Percentiles rank a stretch among this genome's conserved stretches.
Evolutionary conservation across 2,329 filamentous ascomycete species (phyloP).

Genomic region (Ascochyta lentis): DNA sequence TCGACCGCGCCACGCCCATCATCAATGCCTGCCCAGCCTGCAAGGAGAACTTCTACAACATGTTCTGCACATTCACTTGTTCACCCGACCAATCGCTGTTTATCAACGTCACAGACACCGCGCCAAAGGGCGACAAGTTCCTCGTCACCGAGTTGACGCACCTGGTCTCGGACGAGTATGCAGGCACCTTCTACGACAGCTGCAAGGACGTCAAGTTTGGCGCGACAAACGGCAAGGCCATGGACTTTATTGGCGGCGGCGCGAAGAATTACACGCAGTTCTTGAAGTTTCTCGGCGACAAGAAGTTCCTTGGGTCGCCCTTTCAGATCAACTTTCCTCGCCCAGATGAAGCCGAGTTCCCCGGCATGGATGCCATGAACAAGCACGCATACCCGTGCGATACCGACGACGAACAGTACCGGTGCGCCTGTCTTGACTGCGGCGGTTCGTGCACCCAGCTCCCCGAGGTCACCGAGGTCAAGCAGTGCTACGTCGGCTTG

Average conservation of each 20-base stretch:
- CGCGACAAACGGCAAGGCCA: slow-evolving; percentile 88
- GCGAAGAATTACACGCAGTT: slow-evolving; percentile 89
- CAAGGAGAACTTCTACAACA: slow-evolving; percentile 97
- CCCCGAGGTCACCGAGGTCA: slow-evolving; percentile 72
- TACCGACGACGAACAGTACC: slow-evolving; percentile 81
- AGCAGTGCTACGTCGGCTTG: slow-evolving; percentile 80
- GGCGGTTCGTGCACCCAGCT: slow-evolving; percentile 83
- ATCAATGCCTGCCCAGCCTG: slow-evolving; percentile 95
- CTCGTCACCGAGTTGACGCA: slow-evolving; percentile 92
- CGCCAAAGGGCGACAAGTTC: slow-evolving; percentile 64
- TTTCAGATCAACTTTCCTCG: slow-evolving; percentile 96
- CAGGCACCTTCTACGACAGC: slow-evolving; percentile 89
- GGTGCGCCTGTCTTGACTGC: slow-evolving; percentile 94
- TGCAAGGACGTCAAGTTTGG: slow-evolving; percentile 99
- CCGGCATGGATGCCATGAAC: slow-evolving; percentile 73
- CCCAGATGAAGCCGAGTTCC: slow-evolving; percentile 64
- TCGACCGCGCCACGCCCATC: slow-evolving; percentile 85
- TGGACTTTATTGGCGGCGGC: slow-evolving; percentile 94
- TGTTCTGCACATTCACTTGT: slow-evolving; percentile 98
- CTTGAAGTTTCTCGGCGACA: slow-evolving; percentile 89
- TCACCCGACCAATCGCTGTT: slow-evolving; percentile 96
- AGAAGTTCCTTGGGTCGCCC: slow-evolving; percentile 88
- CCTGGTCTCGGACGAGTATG: slow-evolving; percentile 82
- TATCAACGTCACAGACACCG: slow-evolving; percentile 84
- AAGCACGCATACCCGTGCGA: slow-evolving; percentile 87